A percentile compares a stretch with the other conserved stretches of the same genome.
phyloP scores from a whole-genome alignment of 345 rosid genomes.

The Bretschneidera sinensis region DNA sequence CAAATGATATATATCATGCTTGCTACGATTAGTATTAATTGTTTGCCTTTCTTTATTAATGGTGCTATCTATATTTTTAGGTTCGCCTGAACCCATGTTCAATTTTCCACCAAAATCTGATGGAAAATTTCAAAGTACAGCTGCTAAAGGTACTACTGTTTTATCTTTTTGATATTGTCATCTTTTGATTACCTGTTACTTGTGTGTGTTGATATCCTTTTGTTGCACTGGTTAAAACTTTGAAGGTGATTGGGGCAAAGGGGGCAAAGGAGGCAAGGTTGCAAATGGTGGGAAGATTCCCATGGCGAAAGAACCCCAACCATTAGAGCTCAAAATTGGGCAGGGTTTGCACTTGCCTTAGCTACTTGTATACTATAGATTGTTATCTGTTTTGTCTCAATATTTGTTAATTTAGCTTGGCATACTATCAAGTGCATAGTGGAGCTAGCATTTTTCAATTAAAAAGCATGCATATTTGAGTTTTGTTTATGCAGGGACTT shows the following conservation, averaged over 20 bases:
- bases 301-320: conserved; percentile 42
- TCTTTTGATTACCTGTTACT: conserved; percentile 7
- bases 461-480: no score
- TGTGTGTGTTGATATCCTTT: conserved; percentile 16
- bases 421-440: no score
- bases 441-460: not conserved
- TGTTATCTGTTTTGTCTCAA: not conserved
- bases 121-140: conserved; percentile 28
- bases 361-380: not conserved
- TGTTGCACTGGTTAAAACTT: no score
- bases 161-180: conserved; percentile 7
- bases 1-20: not conserved
- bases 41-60: conserved; percentile 7
- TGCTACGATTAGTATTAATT: not conserved
- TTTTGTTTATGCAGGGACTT: conserved; percentile 4
- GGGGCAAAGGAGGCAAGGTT: conserved; percentile 50
- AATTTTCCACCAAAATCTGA: conserved; percentile 28
- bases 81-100: conserved; percentile 16
- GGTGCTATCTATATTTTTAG: conserved; percentile 12
- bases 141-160: conserved; percentile 31
- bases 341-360: conserved; percentile 36
- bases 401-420: not conserved
- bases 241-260: conserved; percentile 39
- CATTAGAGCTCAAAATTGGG: conserved; percentile 58
- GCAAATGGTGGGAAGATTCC: conserved; percentile 32